Percentiles rank a stretch among this genome's conserved stretches.
Conservation (phyloP, 768 basidiomycete species). For the Phanerodontia chrysosporium region DNA sequence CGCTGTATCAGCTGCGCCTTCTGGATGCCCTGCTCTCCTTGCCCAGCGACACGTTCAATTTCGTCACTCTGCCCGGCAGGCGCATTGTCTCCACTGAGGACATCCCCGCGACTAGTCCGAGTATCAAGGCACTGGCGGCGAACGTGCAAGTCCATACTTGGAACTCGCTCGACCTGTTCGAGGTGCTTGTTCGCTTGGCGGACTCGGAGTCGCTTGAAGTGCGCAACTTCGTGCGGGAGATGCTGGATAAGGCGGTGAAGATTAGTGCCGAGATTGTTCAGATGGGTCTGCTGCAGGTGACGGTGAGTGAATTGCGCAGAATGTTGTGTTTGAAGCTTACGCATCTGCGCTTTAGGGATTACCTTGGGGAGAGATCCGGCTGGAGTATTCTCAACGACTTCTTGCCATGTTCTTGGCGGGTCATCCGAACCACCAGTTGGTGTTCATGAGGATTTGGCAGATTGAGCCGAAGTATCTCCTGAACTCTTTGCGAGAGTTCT, state of each 20-base stretch:
- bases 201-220: constrained; percentile 71
- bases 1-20: constrained; percentile 79
- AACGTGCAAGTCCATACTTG: constrained; percentile 91
- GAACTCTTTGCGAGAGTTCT: constrained; percentile 86
- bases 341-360: constrained; percentile 48
- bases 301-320: constrained; percentile 48
- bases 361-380: constrained; percentile 82
- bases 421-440: constrained; percentile 92
- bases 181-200: constrained; percentile 78
- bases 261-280: constrained; percentile 92
- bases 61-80: constrained; percentile 80
- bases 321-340: constrained; percentile 3
- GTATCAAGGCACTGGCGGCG: constrained; percentile 87
- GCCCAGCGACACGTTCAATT: constrained; percentile 88
- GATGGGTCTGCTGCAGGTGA: constrained; percentile 87
- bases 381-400: constrained; percentile 83
- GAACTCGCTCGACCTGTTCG: constrained; percentile 91
- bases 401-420: constrained; percentile 88
- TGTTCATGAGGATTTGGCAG: constrained; percentile 96
- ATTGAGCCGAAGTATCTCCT: constrained; percentile 83
- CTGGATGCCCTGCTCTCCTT: constrained; percentile 86
- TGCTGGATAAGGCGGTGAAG: constrained; percentile 91
- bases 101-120: constrained; percentile 77
- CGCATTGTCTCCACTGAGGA: constrained; percentile 88
- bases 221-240: constrained; percentile 74